Percentiles rank a stretch among this genome's conserved stretches.
These are phyloP conservation scores for Magnolia sinica DNA, from an alignment of 164 flowering plant genomes.

Conservation along the genomic window DNA sequence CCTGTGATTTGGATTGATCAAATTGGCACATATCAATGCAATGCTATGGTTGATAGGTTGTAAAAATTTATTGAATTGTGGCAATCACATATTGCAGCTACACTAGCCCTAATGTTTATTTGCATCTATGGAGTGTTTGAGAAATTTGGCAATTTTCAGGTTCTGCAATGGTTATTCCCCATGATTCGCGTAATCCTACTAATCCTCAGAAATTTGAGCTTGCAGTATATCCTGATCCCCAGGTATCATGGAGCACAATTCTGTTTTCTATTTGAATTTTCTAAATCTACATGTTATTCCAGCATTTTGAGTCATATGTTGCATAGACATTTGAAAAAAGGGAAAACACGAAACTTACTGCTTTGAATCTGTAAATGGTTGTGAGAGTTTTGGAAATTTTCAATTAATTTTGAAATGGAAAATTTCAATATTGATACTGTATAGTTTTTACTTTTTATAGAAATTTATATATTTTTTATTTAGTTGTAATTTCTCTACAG, in stretches of 20 bases:
- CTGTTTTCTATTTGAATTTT: too few species aligned
- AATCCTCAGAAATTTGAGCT: slow-evolving; percentile 81
- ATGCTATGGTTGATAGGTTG: too few species aligned
- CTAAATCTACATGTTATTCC: too few species aligned
- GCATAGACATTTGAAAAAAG: background rate
- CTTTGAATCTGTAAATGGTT: background rate
- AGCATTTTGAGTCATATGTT: background rate
- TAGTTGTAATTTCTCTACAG: background rate
- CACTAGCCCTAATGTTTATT: too few species aligned
- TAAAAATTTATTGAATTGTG: too few species aligned
- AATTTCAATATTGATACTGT: background rate
- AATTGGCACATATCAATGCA: too few species aligned
- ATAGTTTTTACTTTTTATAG: too few species aligned
- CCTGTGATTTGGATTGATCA: too few species aligned
- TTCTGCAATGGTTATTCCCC: slow-evolving; percentile 78
- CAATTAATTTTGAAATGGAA: background rate
- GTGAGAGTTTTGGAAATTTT: background rate
- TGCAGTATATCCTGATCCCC: slow-evolving; percentile 57
- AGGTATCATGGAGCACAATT: slow-evolving; percentile 39
- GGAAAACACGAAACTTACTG: background rate
- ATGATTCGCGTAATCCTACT: slow-evolving; percentile 51
- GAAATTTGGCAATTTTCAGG: too few species aligned
- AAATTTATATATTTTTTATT: too few species aligned
- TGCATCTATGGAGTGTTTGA: too few species aligned
- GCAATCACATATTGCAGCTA: too few species aligned